Evolutionary conservation across 2,329 filamentous ascomycete species (phyloP), one percentile per base, ranked within the genome.

Genomic region (Colletotrichum neosansevieriae): DNA sequence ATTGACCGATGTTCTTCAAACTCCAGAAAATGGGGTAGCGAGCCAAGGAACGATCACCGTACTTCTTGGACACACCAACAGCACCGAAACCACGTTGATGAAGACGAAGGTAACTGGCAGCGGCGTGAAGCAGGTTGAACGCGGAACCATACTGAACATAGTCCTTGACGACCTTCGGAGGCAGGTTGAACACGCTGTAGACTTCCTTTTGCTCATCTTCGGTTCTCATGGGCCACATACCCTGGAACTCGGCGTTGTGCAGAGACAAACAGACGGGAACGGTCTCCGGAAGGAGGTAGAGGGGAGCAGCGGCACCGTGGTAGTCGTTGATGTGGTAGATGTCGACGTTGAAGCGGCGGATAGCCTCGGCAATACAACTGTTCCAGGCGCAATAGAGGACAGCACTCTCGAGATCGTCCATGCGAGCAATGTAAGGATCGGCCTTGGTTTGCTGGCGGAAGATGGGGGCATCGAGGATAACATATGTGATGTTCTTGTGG

Each of bases 341-440:
- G 72, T 90, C 87, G 67, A 89, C 81, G 0, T 86, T 83, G 75
- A 91, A 92, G 15, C 89, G 85, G 63, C 84, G 84, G 71, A 91
- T 85, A 1, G 88, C 80, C 71, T 89, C 84, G 7, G 89, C 88
- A 72, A 92, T 91, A 75, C 89, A 92, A 75, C 88, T 87, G 71
- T 92, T 92, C 89, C 89, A 92, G 3, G 88, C 88, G 2, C 88
- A 90, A 75, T 91, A 91, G 77, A 91, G 90, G 53, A 92, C 87
- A 12, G 89, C 89, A 70, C 85, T 88, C 70, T 90, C 88, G 61
- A 91, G 81, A 74, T 92, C 89, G 74, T 92, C 89, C 89, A 92
- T 92, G 36, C 89, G 85, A 42, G 88, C 81, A 15, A 89, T 89
- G 73, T 91, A 91, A 0, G 89, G 89, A 70, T 91, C 87, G 19